Conservation (phyloP, 306 rosid genomes). For the Cucumis sativus region Cucumber_9930_V3 NC_026658.2:23238001-23238500, state of each 20-base stretch:
- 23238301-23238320: not conserved
- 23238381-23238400: constrained; percentile 21
- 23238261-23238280: not conserved
- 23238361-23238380: constrained; percentile 42
- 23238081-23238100: constrained; percentile 24
- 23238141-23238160: constrained; percentile 8
- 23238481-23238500: constrained; percentile 18
- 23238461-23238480: not conserved
- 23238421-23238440: constrained; percentile 36
- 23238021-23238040: not conserved
- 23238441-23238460: not conserved
- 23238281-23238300: not conserved
- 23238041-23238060: not conserved
- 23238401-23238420: constrained; percentile 33
- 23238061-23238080: not conserved
- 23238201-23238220: not conserved
- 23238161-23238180: constrained; percentile 22
- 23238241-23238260: constrained; percentile 1
- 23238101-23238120: constrained; percentile 8
- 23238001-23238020: not conserved
- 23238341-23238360: constrained; percentile 21
- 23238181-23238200: constrained; percentile 9
- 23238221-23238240: constrained; percentile 18
- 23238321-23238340: not conserved
- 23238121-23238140: constrained; percentile 21